Conservation (phyloP, 2,329 filamentous ascomycete species). For the Phaeophleospora eucalypticola region DNA sequence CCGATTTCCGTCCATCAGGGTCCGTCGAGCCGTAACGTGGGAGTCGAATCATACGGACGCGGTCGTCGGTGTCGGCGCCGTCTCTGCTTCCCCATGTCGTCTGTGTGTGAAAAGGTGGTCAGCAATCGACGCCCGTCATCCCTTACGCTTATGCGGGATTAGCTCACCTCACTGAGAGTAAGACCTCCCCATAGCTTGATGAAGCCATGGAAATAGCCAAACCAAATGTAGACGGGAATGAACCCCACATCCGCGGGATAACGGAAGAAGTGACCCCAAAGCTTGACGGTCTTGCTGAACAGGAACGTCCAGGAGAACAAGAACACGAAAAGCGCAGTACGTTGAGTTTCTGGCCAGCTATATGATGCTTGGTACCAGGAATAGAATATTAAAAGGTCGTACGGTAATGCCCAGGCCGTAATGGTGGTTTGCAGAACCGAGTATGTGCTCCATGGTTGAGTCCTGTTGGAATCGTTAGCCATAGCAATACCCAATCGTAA, state of each 20-base stretch:
- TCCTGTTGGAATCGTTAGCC: too few relatives aligned
- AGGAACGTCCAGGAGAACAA: conserved; percentile 69
- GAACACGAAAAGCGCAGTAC: conserved; percentile 52
- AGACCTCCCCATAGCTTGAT: conserved; percentile 87
- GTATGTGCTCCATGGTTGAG: conserved; percentile 90
- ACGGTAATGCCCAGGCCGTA: conserved; percentile 76
- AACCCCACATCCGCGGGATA: conserved; percentile 77
- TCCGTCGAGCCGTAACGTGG: conserved; percentile 30
- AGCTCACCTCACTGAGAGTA: conserved; percentile 66
- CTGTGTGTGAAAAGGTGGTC: conserved; percentile 47
- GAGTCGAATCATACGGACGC: conserved; percentile 58
- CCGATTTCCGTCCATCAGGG: conserved; percentile 31
- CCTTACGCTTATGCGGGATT: conserved; percentile 13
- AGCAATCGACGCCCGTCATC: conserved; percentile 13
- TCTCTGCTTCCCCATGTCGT: conserved; percentile 94
- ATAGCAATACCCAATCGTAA: too few relatives aligned
- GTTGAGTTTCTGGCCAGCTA: conserved; percentile 28
- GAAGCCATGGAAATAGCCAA: conserved; percentile 87
- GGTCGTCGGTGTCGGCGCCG: conserved; percentile 81
- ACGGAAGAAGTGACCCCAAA: conserved; percentile 78
- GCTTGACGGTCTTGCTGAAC: conserved; percentile 87
- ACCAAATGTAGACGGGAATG: conserved; percentile 79
- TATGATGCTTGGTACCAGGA: conserved; percentile 66
- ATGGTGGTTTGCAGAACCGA: conserved; percentile 89
- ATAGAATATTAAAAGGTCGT: conserved; percentile 69